Percentiles rank a stretch among this genome's conserved stretches.
These are phyloP conservation scores for Auriscalpium microsporum DNA, from an alignment of 768 basidiomycete species.

Conservation along the genomic window DNA sequence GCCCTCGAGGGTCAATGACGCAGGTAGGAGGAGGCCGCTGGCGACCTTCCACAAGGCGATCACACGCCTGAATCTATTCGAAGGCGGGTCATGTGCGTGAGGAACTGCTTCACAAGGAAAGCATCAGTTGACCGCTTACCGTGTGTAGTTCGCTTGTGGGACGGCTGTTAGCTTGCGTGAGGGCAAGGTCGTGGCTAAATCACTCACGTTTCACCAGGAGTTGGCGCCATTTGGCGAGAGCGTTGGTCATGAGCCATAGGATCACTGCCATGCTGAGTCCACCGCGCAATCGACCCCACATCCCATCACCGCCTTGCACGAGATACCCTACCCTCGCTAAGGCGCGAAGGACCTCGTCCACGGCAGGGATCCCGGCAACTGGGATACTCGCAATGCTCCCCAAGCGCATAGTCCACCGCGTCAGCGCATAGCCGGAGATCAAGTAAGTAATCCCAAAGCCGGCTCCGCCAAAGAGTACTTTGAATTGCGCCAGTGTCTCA, in stretches of 20 bases:
- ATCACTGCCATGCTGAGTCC: slow-evolving; percentile 11
- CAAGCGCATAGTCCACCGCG: not conserved
- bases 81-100: not conserved
- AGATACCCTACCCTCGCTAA: not conserved
- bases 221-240: slow-evolving; percentile 40
- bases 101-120: not conserved
- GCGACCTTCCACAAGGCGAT: slow-evolving; percentile 32
- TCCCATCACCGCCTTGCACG: not conserved
- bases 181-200: not conserved
- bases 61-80: slow-evolving; percentile 23
- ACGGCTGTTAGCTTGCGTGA: not conserved
- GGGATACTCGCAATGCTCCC: not conserved
- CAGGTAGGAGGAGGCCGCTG: slow-evolving; percentile 22
- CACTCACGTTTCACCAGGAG: slow-evolving; percentile 30
- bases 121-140: slow-evolving; percentile 14
- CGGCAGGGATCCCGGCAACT: not conserved
- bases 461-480: slow-evolving; percentile 69
- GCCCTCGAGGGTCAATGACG: slow-evolving; percentile 17
- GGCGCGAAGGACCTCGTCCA: not conserved
- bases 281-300: slow-evolving; percentile 2
- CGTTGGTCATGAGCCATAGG: slow-evolving; percentile 21
- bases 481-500: slow-evolving; percentile 93
- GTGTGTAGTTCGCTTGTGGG: slow-evolving; percentile 19
- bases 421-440: not conserved
- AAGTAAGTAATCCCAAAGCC: slow-evolving; percentile 3